Evolutionary conservation across 2,329 filamentous ascomycete species (phyloP).

Genomic region (Sporothrix pallida): DNA sequence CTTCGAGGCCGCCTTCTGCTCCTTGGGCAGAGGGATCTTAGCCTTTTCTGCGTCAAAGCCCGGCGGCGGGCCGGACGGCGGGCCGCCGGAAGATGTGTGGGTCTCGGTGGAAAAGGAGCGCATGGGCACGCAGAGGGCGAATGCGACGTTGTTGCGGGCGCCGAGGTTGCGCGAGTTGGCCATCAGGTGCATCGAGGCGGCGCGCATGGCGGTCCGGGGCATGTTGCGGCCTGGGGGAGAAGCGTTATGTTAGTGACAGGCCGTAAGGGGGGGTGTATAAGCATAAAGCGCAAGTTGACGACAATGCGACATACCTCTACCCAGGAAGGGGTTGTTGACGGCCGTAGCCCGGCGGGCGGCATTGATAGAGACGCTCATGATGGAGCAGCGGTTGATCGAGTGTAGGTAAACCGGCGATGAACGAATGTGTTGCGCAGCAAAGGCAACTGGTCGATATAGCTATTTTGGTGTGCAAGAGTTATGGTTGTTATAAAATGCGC

Average conservation of each 20-base stretch:
- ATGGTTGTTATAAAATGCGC: neutral
- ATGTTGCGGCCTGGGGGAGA: conserved; percentile 51
- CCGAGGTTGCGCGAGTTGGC: conserved; percentile 55
- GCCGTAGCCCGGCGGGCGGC: conserved; percentile 60
- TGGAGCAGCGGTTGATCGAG: conserved; percentile 29
- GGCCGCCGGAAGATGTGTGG: conserved; percentile 54
- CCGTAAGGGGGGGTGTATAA: no score
- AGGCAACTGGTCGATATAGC: conserved; percentile 5
- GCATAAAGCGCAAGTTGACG: conserved; percentile 2
- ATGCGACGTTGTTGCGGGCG: conserved; percentile 54
- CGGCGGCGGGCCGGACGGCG: conserved; percentile 73
- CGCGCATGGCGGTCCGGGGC: conserved; percentile 52
- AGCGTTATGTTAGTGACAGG: conserved; percentile 35
- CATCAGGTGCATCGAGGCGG: conserved; percentile 54
- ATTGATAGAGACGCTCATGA: conserved; percentile 63
- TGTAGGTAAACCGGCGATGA: neutral
- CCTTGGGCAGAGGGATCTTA: conserved; percentile 77
- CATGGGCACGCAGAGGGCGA: conserved; percentile 63
- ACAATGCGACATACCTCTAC: conserved; percentile 49
- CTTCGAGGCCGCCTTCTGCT: conserved; percentile 46
- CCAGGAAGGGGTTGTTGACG: conserved; percentile 59
- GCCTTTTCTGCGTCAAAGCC: conserved; percentile 91
- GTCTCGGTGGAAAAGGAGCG: conserved; percentile 65
- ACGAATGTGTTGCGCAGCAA: neutral
- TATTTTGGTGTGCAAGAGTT: conserved; percentile 7